A percentile compares a stretch with the other conserved stretches of the same genome.
Evolutionary conservation across 352 stramenopile genomes (phyloP).

Genomic region (Blastocystis sp.): DNA sequence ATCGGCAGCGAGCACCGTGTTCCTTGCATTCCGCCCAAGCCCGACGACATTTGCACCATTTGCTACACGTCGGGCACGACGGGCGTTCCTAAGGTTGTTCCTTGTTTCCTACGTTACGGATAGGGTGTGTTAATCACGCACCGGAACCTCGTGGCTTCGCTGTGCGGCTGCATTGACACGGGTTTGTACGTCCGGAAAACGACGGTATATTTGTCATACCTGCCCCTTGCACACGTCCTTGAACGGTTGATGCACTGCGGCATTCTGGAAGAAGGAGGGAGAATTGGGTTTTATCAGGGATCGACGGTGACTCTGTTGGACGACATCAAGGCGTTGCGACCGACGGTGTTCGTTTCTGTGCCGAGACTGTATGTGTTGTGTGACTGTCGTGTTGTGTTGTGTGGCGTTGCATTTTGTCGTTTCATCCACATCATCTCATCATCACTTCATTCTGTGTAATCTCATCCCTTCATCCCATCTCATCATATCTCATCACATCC

Average conservation of each 20-base stretch:
- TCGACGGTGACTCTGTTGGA: slow-evolving; percentile 27
- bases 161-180: background rate
- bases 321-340: slow-evolving; percentile 57
- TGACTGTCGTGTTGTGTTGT: background rate
- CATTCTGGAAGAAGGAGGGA: slow-evolving; percentile 11
- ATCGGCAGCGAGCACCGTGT: slow-evolving; percentile 51
- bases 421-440: background rate
- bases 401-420: background rate
- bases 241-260: slow-evolving; percentile 76
- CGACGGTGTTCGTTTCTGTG: slow-evolving; percentile 48
- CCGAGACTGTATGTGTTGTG: slow-evolving; percentile 31
- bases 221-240: slow-evolving; percentile 49
- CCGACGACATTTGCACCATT: slow-evolving; percentile 80
- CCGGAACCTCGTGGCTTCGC: slow-evolving; percentile 76
- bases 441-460: background rate
- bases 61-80: slow-evolving; percentile 86
- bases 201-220: slow-evolving; percentile 39
- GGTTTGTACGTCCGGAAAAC: background rate
- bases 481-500: background rate
- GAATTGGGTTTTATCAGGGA: slow-evolving; percentile 57
- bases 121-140: slow-evolving; percentile 81
- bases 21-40: slow-evolving; percentile 39
- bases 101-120: background rate
- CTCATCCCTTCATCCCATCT: background rate
- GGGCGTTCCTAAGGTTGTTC: slow-evolving; percentile 80